Evolutionary conservation across 768 basidiomycete species (phyloP).

Genomic region (Lactarius vividus): DNA sequence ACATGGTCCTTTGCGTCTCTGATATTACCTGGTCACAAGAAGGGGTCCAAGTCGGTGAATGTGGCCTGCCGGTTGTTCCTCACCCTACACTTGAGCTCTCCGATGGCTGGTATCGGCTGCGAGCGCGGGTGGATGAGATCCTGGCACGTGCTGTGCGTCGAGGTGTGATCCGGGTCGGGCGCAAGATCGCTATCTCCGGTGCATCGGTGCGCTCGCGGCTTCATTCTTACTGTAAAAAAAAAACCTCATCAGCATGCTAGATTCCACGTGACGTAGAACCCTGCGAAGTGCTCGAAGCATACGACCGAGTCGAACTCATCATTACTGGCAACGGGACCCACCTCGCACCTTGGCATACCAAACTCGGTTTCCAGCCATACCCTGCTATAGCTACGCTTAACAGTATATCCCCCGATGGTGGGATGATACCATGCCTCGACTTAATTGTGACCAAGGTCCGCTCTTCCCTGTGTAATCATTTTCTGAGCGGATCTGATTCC

Average conservation of each 20-base stretch:
- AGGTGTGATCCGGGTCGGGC: conserved; percentile 68
- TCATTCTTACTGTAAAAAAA: conserved; percentile 36
- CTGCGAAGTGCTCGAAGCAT: conserved; percentile 78
- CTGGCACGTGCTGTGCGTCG: conserved; percentile 66
- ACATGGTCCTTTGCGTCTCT: conserved; percentile 85
- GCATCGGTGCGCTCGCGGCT: conserved; percentile 55
- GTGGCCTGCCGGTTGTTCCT: conserved; percentile 38
- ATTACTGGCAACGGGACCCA: conserved; percentile 85
- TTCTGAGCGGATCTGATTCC: conserved; percentile 4
- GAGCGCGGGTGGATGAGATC: conserved; percentile 70
- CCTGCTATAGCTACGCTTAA: conserved; percentile 75
- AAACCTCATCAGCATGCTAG: conserved; percentile 41
- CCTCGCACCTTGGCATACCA: conserved; percentile 83
- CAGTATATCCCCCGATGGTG: conserved; percentile 81
- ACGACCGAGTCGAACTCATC: conserved; percentile 59
- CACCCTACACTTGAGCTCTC: conserved; percentile 82
- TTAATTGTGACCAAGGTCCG: conserved; percentile 64
- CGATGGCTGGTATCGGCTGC: conserved; percentile 94
- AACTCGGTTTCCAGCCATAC: conserved; percentile 70
- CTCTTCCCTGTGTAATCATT: not conserved
- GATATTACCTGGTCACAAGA: conserved; percentile 56
- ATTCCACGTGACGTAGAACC: conserved; percentile 54
- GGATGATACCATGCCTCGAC: conserved; percentile 70
- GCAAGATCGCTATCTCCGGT: conserved; percentile 79
- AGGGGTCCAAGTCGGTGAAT: conserved; percentile 35